phyloP scores from a whole-genome alignment of 192 early-diverging fungal species.

The Mortierella alpina region DNA sequence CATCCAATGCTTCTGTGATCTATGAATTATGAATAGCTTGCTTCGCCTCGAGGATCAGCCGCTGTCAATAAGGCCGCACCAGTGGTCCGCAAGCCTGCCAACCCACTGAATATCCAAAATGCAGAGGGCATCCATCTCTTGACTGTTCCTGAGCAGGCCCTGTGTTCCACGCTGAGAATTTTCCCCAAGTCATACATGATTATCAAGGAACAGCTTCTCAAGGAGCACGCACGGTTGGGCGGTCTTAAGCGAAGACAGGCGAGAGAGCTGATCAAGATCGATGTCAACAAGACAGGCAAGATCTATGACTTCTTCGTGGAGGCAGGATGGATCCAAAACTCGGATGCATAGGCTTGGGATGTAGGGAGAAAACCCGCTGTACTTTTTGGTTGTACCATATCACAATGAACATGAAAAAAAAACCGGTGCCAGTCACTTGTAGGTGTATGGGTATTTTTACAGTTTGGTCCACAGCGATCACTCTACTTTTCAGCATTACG shows the following conservation, averaged over 20 bases:
- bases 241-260: slow-evolving; percentile 85
- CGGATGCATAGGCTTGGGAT: slow-evolving; percentile 24
- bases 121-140: slow-evolving; percentile 92
- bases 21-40: slow-evolving; percentile 6
- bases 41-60: slow-evolving; percentile 37
- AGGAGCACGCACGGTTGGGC: slow-evolving; percentile 78
- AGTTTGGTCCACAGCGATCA: not conserved
- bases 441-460: no score
- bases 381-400: not conserved
- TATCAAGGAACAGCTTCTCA: slow-evolving; percentile 92
- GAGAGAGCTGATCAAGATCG: slow-evolving; percentile 91
- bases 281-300: slow-evolving; percentile 86
- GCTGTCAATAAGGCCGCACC: slow-evolving; percentile 27
- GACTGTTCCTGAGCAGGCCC: slow-evolving; percentile 76
- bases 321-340: slow-evolving; percentile 88
- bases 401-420: slow-evolving; percentile 2
- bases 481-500: not conserved
- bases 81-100: slow-evolving; percentile 56
- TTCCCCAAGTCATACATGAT: slow-evolving; percentile 90
- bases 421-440: not conserved
- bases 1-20: not conserved
- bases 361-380: not conserved
- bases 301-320: slow-evolving; percentile 96
- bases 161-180: slow-evolving; percentile 88
- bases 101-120: slow-evolving; percentile 80